Conservation (phyloP, 805 yeast species). For the Wickerhamomyces canadensis region DNA sequence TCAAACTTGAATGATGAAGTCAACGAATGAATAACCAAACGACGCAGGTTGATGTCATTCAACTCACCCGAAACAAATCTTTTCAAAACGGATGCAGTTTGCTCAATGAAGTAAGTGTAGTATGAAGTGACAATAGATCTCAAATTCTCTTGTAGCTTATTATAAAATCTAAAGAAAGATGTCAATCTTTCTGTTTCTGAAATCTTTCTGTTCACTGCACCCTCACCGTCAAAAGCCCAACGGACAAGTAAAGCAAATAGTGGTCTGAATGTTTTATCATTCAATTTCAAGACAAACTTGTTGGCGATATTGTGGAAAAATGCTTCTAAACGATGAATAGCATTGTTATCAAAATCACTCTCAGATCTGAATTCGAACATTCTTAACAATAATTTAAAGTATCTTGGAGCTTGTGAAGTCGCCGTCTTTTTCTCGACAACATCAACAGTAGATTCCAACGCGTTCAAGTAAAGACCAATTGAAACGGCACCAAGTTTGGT, state of each 20-base stretch:
- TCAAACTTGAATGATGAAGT: slow-evolving; percentile 82
- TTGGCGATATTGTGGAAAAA: slow-evolving; percentile 70
- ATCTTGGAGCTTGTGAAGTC: slow-evolving; percentile 58
- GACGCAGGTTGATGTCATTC: slow-evolving; percentile 52
- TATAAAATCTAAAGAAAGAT: slow-evolving; percentile 82
- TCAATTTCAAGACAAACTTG: slow-evolving; percentile 78
- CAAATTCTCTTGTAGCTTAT: slow-evolving; percentile 75
- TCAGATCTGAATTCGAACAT: slow-evolving; percentile 66
- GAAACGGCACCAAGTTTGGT: slow-evolving; percentile 36
- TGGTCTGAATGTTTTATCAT: slow-evolving; percentile 92
- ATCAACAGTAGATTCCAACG: slow-evolving; percentile 62
- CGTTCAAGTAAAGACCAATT: slow-evolving; percentile 64
- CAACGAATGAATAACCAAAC: slow-evolving; percentile 68
- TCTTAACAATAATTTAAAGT: slow-evolving; percentile 62
- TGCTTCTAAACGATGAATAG: slow-evolving; percentile 76
- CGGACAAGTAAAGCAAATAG: slow-evolving; percentile 77
- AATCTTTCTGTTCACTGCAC: slow-evolving; percentile 39
- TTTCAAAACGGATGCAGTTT: slow-evolving; percentile 52
- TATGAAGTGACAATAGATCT: slow-evolving; percentile 86
- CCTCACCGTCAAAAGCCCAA: slow-evolving; percentile 91
- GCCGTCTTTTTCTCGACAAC: slow-evolving; percentile 69
- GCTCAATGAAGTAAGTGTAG: slow-evolving; percentile 78
- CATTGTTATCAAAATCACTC: slow-evolving; percentile 58
- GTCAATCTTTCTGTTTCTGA: slow-evolving; percentile 52
- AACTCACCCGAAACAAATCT: slow-evolving; percentile 40